Base-by-base conservation (phyloP, 1,284 basidiomycete genomes). In the Malassezia brasiliensis region DNA sequence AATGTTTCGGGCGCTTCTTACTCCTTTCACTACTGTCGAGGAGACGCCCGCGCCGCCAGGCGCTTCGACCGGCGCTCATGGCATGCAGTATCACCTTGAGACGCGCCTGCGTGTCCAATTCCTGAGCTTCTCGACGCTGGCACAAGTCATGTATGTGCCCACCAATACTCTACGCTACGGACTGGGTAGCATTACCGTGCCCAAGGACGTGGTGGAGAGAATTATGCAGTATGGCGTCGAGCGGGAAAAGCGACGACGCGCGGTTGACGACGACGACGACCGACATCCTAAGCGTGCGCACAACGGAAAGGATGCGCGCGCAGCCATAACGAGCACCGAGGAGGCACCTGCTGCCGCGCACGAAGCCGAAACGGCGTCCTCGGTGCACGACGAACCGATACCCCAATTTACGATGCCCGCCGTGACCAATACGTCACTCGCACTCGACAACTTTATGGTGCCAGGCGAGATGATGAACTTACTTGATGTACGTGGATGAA, bases 61-160 rank as follows among this genome's bases (percentile, higher is more conserved):
- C 11, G 38, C 25, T 6, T 7, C 20, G 11, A 22, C 30, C 19
- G 38, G 39, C 19, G 44, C 32, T 14, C 19, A 53, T 1, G 51
- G 36, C 19, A 45, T 19, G 12, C 38, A 39, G 12, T 40, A 30
- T 1, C 56, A 44, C 2, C 49, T 54, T 6, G 47, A 42, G 22
- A 59, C 57, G 11, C 14, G 28, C 9, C 37, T 61, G 19, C 50
- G 60, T 1, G 7, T 63, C 2, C 42, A 61, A 32, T 50, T 36
- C n/a, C 12, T 60, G 11, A 47, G 42, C 14, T 52, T 56, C 25
- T n/a, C 31, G 22, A 47, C 44, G 1, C 40, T 56, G 14, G 44
- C 36, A 4, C 48, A 56, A 28, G 19, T 28, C 6, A n/a, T 52
- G 5, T 48, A 41, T 30, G 30, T 56, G 30, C 54, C 54, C 3